Conservation (phyloP, 2,329 filamentous ascomycete species). For the Achaetomium macrosporum region DNA sequence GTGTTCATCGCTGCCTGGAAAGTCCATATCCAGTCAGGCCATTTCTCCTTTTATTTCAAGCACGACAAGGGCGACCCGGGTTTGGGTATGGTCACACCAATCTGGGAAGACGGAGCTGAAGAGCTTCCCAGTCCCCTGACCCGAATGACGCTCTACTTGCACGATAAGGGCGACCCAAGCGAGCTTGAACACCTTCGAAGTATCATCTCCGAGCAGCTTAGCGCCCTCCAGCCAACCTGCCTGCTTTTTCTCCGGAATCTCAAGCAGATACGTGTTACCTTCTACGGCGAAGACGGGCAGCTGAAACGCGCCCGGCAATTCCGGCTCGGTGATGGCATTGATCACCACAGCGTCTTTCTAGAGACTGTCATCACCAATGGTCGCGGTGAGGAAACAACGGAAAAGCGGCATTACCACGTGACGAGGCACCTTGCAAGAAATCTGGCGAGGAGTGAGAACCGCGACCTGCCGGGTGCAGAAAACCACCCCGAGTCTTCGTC, state of each 20-base stretch:
- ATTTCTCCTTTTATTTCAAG: constrained; percentile 37
- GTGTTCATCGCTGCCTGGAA: constrained; percentile 40
- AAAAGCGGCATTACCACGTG: neutral
- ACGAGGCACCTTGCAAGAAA: neutral
- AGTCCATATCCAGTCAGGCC: constrained; percentile 38
- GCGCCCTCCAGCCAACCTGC: constrained; percentile 31
- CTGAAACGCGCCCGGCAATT: neutral
- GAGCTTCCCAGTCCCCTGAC: constrained; percentile 22
- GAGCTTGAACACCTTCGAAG: constrained; percentile 17
- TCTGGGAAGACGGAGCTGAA: constrained; percentile 31
- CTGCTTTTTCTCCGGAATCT: constrained; percentile 38
- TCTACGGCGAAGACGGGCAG: neutral
- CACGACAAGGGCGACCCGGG: constrained; percentile 35
- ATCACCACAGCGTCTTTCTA: neutral
- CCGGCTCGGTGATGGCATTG: neutral
- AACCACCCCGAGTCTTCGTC: neutral
- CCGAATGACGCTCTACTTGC: constrained; percentile 34
- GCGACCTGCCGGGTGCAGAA: neutral
- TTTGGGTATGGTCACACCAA: constrained; percentile 43
- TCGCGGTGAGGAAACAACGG: neutral
- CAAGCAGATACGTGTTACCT: constrained; percentile 22
- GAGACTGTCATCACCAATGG: neutral
- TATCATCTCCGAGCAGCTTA: constrained; percentile 30
- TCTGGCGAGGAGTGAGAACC: neutral
- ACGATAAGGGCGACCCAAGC: constrained; percentile 23